Percentiles rank a stretch among this genome's conserved stretches.
Evolutionary conservation across 371 early-diverging fungal genomes (phyloP).

Genomic region (Mucor velutinosus): DNA sequence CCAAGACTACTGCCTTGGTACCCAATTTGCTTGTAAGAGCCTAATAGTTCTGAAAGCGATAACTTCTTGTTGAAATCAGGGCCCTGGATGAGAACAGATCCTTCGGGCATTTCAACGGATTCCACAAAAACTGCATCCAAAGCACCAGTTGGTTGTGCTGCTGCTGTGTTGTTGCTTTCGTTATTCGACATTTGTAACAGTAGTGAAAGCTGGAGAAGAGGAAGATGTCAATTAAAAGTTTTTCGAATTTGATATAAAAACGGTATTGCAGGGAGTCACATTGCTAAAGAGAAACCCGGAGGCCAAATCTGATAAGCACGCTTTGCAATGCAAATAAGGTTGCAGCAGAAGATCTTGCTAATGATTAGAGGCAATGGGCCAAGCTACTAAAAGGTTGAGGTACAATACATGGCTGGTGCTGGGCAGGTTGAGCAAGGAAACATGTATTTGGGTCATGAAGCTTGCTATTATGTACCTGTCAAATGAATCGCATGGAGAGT

Average conservation of each 20-base stretch:
- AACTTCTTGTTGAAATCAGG: conserved; percentile 88
- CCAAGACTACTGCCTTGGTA: conserved; percentile 93
- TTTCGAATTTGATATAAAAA: background rate
- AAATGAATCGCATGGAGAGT: background rate
- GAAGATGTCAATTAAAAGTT: background rate
- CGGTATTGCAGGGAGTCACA: background rate
- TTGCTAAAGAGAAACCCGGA: background rate
- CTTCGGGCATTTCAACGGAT: conserved; percentile 72
- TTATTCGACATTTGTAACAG: conserved; percentile 1
- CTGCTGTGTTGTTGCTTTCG: background rate
- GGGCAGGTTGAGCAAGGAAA: background rate
- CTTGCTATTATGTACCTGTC: background rate
- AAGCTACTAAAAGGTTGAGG: too few species aligned
- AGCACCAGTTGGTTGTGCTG: conserved; percentile 27
- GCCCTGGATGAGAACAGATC: conserved; percentile 72
- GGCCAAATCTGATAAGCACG: background rate
- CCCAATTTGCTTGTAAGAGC: conserved; percentile 78
- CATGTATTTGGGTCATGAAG: background rate
- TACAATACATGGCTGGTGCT: background rate
- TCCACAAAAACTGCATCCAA: conserved; percentile 71
- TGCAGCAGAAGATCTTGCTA: background rate
- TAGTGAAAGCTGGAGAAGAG: background rate
- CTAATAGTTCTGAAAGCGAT: conserved; percentile 62
- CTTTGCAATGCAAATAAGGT: background rate
- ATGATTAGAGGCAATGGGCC: background rate